Evolutionary conservation across 1,284 basidiomycete genomes (phyloP).

Genomic region (Ceraceosorus bombacis): DNA sequence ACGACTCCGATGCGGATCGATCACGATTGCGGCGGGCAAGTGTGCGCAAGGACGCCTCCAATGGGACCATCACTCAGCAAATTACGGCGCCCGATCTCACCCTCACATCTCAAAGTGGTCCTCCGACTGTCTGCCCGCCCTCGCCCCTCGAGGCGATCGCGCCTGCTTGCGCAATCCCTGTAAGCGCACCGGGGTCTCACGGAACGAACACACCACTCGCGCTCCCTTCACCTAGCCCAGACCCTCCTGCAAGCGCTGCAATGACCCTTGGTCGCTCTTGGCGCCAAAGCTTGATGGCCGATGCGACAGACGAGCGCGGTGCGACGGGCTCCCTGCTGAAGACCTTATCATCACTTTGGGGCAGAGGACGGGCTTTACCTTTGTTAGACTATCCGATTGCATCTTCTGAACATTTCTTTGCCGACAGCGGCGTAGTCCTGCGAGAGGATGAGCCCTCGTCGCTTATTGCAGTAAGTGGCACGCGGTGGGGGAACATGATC

Average conservation of each 20-base stretch:
- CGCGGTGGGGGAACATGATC: background rate
- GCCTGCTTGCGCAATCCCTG: no score
- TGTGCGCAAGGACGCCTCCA: background rate
- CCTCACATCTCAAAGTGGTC: no score
- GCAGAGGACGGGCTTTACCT: slow-evolving; percentile 54
- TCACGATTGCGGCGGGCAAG: background rate
- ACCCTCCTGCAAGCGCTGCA: background rate
- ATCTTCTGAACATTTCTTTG: slow-evolving; percentile 60
- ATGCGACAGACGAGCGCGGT: slow-evolving; percentile 53
- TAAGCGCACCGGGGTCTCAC: no score
- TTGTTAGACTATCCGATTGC: slow-evolving; percentile 55
- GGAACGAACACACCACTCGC: no score
- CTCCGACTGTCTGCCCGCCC: background rate
- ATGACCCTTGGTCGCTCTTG: background rate
- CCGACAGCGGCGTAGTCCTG: slow-evolving; percentile 89
- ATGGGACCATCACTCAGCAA: background rate
- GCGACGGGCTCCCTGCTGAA: slow-evolving; percentile 74
- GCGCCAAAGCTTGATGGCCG: slow-evolving; percentile 24
- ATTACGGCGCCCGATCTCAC: no score
- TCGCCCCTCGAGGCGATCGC: slow-evolving; percentile 2
- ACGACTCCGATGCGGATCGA: slow-evolving; percentile 70
- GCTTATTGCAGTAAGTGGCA: slow-evolving; percentile 64
- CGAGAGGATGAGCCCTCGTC: slow-evolving; percentile 96
- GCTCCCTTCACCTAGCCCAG: no score
- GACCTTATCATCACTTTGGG: slow-evolving; percentile 66